Base-by-base conservation (phyloP, 179 eudicot genomes). In the Beta lomatogona region DNA sequence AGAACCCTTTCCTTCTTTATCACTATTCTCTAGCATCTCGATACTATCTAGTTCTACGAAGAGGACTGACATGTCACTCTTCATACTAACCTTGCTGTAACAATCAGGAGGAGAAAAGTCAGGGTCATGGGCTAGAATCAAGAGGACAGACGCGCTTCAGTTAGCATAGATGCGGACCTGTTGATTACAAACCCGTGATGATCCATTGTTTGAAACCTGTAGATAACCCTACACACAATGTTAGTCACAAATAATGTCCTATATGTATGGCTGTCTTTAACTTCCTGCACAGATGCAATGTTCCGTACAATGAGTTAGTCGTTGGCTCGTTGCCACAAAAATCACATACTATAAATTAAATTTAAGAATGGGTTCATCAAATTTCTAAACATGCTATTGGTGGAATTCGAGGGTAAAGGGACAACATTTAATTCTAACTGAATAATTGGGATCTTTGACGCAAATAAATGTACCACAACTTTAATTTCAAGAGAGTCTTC, bases 151-250 rank as follows among this genome's bases (percentile, higher is more conserved):
- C 44, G 21, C 6, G 57, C 21, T 55, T 54, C 50, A 54, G 71
- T 6, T 5, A 78, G 75, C 41, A 53, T 55, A 75, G 45, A 22
- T 31, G 52, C 76, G 57, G n/a, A 81, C 84, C 36, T 82, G 81
- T 82, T 82, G 65, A 28, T 14, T 41, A 82, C 22, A 57, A 70
- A 3, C 36, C 76, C 81, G 9, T 82, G 57, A 54, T 70, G 55
- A 22, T 71, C 63, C 19, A 6, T 52, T 12, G 45, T 59, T 13
- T 28, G 80, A n/a, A 16, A 82, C 77, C 84, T 77, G 72, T 64
- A 82, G 52, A 78, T n/a, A 50, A 65, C 79, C 55, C 85, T 82
- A 46, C 85, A 82, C 44, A 78, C 6, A 72, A 82, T 82, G 75
- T 78, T 48, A 21, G 79, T 66, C 73, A 73, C 64, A 4, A 75